Base-by-base conservation (phyloP, 441 rosid species). In the Erysimum cheiri region DNA sequence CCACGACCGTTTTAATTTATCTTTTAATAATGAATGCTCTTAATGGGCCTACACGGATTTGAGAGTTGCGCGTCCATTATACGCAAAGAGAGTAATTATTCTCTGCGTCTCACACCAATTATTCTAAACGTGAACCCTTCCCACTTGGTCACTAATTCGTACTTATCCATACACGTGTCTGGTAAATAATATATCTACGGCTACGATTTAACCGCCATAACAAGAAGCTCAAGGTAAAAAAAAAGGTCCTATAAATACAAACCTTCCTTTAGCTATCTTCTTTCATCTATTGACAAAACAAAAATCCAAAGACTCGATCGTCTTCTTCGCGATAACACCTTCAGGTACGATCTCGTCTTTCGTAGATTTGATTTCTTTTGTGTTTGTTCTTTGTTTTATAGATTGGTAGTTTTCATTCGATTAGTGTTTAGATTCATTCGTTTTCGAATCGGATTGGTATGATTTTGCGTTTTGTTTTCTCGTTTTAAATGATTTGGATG, bases 131-230 rank as follows among this genome's bases (percentile, higher is more conserved):
- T 72, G 43, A 41, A 36, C 4, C 33, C 47, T 3, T 11, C 3
- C 66, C 60, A 59, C 67, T 50, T 40, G 67, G 48, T 66, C 56
- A 2, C 62, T 22, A 6, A 13, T 4, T 26, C 22, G 41, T 1
- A 11, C 26, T 60, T 35, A 53, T 43, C 68, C 69, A 35, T 60
- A 52, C 73, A 67, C 73, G 78, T 74, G 78, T 52, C 59, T 1
- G 4, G 1, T 22, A 0, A 28, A 24, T 0, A 5, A 15, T 13
- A 61, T 52, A 74, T 74, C 63, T 44, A 22, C 78, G 78, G 78
- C 60, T 61, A 54, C 1, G 46, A 68, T 46, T 22, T 13, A 44
- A 46, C 78, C 78, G 64, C 59, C 65, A 28, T 40, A 68, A 68
- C 64, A 55, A 28, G 57, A 54, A 52, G 28, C 17, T 14, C 2